Evolutionary conservation across 225 moss, liverwort and hornwort genomes (phyloP).

Genomic region (Takakia lepidozioides): DNA sequence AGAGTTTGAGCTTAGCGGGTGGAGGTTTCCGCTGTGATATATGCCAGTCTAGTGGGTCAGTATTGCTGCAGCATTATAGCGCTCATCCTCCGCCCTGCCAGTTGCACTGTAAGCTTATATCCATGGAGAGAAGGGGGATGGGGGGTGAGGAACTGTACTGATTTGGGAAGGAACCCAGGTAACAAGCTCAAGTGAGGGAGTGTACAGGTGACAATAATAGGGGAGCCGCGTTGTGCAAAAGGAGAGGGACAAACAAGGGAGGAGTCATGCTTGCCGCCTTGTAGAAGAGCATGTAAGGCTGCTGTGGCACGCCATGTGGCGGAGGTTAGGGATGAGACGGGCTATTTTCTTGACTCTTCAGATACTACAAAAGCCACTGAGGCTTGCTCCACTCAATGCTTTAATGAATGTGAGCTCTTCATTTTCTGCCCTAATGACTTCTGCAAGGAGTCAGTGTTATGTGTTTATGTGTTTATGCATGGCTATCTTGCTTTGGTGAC

Average conservation of each 20-base stretch:
- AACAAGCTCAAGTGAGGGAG: too few species aligned
- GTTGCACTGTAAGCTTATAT: too few species aligned
- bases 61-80: too few species aligned
- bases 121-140: background rate
- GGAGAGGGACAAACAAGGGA: conserved; percentile 55
- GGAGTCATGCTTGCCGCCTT: conserved; percentile 43
- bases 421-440: background rate
- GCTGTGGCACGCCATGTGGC: conserved; percentile 37
- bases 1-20: too few species aligned
- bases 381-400: conserved; percentile 38
- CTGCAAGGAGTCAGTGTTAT: background rate
- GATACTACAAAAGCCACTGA: conserved; percentile 39
- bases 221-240: conserved; percentile 49
- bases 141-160: too few species aligned
- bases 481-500: background rate
- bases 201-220: conserved; percentile 42
- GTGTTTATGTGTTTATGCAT: background rate
- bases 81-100: too few species aligned
- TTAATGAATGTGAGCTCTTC: conserved; percentile 41
- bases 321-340: conserved; percentile 52
- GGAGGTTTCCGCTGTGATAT: too few species aligned
- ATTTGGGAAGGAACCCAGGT: too few species aligned
- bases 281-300: conserved; percentile 36
- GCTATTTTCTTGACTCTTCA: conserved; percentile 41
- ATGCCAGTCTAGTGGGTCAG: background rate